A percentile compares a stretch with the other conserved stretches of the same genome.
phyloP scores from a whole-genome alignment of 129 eudicot species.

The Artemisia argyi region DNA sequence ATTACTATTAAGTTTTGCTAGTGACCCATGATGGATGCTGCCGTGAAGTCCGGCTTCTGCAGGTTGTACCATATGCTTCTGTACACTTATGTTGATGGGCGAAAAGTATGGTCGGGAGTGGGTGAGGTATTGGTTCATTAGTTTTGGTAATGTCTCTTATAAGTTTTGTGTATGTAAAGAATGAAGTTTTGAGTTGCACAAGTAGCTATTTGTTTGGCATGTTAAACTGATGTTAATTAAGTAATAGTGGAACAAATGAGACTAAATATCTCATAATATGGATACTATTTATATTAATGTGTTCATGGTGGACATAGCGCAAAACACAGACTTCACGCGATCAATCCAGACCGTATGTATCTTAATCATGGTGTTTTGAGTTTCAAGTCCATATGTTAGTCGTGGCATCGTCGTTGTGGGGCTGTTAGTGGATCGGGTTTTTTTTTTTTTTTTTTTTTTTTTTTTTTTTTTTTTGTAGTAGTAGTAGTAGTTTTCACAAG shows the following conservation, averaged over 20 bases:
- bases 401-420: no score
- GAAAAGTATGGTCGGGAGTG: conserved; percentile 3
- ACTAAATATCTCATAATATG: neutral
- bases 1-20: conserved; percentile 38
- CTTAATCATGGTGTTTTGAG: no score
- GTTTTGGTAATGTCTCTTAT: conserved; percentile 28
- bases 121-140: conserved; percentile 27
- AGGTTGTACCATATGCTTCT: conserved; percentile 32
- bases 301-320: neutral
- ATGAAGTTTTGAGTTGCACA: conserved; percentile 22
- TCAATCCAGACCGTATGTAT: no score
- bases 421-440: no score
- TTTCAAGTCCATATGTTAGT: no score
- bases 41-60: conserved; percentile 14
- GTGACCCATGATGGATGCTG: conserved; percentile 23
- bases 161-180: conserved; percentile 34
- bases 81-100: conserved; percentile 2
- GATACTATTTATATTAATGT: neutral
- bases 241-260: neutral
- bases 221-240: neutral
- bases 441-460: no score
- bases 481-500: no score
- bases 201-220: conserved; percentile 13
- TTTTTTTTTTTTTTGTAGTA: no score
- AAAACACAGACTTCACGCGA: no score